Conservation (phyloP, 495 filamentous ascomycete genomes). For the Aspergillus sclerotioniger region DNA sequence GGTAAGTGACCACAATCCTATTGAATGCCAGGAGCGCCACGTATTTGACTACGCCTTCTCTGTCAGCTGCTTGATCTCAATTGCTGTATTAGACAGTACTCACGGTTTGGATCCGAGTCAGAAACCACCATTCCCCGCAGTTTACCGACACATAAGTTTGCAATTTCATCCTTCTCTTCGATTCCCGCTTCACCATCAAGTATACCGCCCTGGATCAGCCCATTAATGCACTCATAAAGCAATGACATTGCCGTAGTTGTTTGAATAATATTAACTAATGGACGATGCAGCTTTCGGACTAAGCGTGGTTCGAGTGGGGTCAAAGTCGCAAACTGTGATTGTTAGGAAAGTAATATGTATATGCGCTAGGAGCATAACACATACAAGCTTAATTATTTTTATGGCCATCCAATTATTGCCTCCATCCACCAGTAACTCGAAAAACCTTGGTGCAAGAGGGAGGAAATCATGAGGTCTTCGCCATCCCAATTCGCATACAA, state of each 20-base stretch:
- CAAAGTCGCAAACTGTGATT: constrained; percentile 80
- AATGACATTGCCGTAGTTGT: constrained; percentile 96
- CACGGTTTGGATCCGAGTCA: constrained; percentile 88
- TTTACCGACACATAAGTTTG: constrained; percentile 88
- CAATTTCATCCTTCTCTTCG: constrained; percentile 84
- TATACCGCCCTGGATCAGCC: constrained; percentile 94
- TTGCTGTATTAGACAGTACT: constrained; percentile 25
- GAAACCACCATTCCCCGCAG: constrained; percentile 89
- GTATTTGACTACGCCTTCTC: constrained; percentile 72
- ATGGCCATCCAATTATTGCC: constrained; percentile 99
- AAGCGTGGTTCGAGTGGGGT: constrained; percentile 90
- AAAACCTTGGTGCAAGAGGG: constrained; percentile 84
- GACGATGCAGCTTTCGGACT: constrained; percentile 90
- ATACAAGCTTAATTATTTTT: constrained; percentile 93
- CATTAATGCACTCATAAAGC: constrained; percentile 96
- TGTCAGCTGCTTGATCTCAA: constrained; percentile 3
- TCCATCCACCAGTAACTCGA: constrained; percentile 86
- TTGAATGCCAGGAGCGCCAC: constrained; percentile 94
- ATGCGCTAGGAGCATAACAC: constrained; percentile 19
- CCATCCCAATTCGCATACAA: constrained; percentile 95
- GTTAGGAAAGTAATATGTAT: constrained; percentile 15
- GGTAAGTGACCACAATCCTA: constrained; percentile 84
- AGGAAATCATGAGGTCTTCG: constrained; percentile 91
- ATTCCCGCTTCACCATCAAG: constrained; percentile 73
- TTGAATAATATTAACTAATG: constrained; percentile 85